Evolutionary conservation across 148 eudicot species (phyloP), one percentile per base, ranked within the genome.

Genomic region (Rhododendron ferrugineum): DNA sequence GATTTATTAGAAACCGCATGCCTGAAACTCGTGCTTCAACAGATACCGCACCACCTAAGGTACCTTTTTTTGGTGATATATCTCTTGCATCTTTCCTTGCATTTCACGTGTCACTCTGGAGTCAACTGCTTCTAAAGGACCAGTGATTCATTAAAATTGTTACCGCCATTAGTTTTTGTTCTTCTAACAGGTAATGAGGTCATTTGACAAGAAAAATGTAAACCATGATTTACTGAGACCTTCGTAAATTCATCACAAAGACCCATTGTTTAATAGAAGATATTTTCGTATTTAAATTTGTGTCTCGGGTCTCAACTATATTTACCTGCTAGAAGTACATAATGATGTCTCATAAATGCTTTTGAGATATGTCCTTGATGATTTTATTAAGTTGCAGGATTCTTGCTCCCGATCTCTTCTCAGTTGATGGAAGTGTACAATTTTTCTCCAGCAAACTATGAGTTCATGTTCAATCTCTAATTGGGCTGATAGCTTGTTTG

Each of bases 1-100:
- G 85, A 34, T 46, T 84, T 80, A 47, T 60, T 37, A 83, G 73
- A 32, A 90, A 88, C 87, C 91, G 88, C 85, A 88, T 86, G 66
- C 92, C 93, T 49, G 94, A 93, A 87, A 89, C 86, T 88, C 88
- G 89, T 89, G 94, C 88, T 85, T 87, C 92, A 4, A 92, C 90
- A 37, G 91, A 90, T 85, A 88, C 87, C 68, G 49, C 72, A 40
- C 86, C 88, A 80, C 91, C 92, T 2, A 92, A 90, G 94, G 94
- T 92, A 89, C 79, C 83, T 81, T 62, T 60, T 64, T 58, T 81
- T 26, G 74, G 26, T 18, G 8, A 28, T 76, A 22, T 77, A 73
- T 23, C 66, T 86, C 68, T 30, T 78, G 10, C 62, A 46, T 20
- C 36, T 26, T 34, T 8, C 44, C 32, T 74, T 44, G 23, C 0